phyloP scores from a whole-genome alignment of 495 filamentous ascomycete genomes.

The Hypoxylon trugodes region DNA sequence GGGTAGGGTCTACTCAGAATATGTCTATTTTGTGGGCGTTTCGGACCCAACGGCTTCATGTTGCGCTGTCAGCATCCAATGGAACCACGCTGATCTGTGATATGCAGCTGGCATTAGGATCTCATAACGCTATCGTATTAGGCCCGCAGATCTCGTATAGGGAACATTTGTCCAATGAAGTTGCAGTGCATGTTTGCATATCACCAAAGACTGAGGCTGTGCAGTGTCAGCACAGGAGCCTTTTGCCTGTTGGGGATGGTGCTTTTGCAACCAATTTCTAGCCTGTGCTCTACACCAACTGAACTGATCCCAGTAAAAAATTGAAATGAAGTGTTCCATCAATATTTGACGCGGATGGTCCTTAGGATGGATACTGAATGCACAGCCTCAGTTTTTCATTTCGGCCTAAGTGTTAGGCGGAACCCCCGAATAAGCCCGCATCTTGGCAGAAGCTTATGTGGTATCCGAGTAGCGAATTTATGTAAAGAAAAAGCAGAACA shows the following conservation, averaged over 20 bases:
- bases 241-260: not conserved
- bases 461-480: constrained; percentile 9
- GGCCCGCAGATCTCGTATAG: constrained; percentile 19
- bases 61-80: constrained; percentile 6
- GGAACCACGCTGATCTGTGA: constrained; percentile 8
- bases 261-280: not conserved
- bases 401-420: constrained; percentile 1
- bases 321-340: constrained; percentile 23
- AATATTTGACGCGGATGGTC: constrained; percentile 11
- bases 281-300: not conserved
- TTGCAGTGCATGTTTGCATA: constrained; percentile 3
- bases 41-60: not conserved
- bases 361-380: constrained; percentile 11
- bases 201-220: constrained; percentile 21
- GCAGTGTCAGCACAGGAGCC: constrained; percentile 14
- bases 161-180: constrained; percentile 12
- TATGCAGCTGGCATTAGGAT: not conserved
- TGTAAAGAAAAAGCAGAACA: too few relatives aligned
- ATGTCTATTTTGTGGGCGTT: not conserved
- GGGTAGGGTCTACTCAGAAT: not conserved
- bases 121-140: not conserved
- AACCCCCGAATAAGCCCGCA: not conserved
- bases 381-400: constrained; percentile 35
- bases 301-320: not conserved
- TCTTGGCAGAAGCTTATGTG: not conserved